phyloP scores from a whole-genome alignment of 352 stramenopile genomes.

The Phytopythium helicoides region DNA sequence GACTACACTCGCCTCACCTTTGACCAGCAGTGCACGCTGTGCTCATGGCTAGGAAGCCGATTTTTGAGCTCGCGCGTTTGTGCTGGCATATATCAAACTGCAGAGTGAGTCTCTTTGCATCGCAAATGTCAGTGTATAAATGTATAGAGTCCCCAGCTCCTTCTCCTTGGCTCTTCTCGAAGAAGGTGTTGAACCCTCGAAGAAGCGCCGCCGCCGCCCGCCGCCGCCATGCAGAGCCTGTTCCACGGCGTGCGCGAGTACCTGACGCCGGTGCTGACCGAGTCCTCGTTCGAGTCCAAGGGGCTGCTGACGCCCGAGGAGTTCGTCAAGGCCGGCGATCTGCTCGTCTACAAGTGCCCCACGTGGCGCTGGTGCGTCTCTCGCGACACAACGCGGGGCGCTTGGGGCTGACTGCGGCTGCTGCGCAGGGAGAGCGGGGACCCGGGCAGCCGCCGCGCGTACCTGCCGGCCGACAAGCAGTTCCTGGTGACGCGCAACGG shows the following conservation, averaged over 20 bases:
- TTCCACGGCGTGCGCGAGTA: constrained; percentile 86
- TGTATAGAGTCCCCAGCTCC: too few species aligned
- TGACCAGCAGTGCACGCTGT: too few species aligned
- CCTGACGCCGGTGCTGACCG: constrained; percentile 88
- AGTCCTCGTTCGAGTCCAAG: constrained; percentile 92
- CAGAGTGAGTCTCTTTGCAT: too few species aligned
- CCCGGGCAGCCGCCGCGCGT: constrained; percentile 44
- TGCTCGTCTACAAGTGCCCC: constrained; percentile 96
- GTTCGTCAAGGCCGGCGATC: constrained; percentile 93
- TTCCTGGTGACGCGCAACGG: constrained; percentile 83
- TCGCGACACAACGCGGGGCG: too few species aligned
- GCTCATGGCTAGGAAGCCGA: too few species aligned
- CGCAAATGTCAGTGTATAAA: too few species aligned
- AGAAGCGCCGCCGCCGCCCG: too few species aligned
- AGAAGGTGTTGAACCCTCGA: too few species aligned
- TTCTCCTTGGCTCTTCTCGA: too few species aligned
- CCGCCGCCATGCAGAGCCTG: constrained; percentile 56
- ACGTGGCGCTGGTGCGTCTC: constrained; percentile 90
- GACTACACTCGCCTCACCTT: too few species aligned
- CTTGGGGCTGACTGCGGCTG: background rate
- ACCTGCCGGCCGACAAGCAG: constrained; percentile 85
- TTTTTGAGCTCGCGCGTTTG: too few species aligned
- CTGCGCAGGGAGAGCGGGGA: constrained; percentile 70
- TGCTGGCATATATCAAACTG: too few species aligned
- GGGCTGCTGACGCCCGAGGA: constrained; percentile 97